Evolutionary conservation across 148 eudicot species (phyloP), one percentile per base, ranked within the genome.

Genomic region (Linanthus parryae): DNA sequence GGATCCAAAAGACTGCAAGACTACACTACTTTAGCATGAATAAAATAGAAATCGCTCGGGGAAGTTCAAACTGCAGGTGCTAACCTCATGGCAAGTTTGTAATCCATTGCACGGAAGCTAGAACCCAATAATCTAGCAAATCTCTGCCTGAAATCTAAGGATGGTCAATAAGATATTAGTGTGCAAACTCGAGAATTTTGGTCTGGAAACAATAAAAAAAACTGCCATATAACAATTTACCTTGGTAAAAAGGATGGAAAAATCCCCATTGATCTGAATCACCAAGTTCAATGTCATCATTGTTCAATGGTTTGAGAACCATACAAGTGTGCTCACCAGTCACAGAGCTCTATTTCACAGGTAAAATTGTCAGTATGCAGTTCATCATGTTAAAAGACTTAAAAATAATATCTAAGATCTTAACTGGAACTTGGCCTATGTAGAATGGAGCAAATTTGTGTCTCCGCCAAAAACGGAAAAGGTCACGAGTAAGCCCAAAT

Each of bases 261-360:
- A 58, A 58, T 15, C 40, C 40, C 27, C 23, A 38, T 34, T 35
- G n/a, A 21, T 42, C 61, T 29, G 22, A 42, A 29, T 23, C 61
- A 34, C 16, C 9, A 15, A 44, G 39, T 22, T 46, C 34, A 22
- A 48, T 58, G n/a, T 46, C 62, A 27, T 13, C 4, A 35, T 44
- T 36, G 15, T 57, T 48, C 11, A 58, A 46, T 15, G 54, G 53
- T 53, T 47, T 58, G 29, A 58, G 49, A 34, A 58, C 35, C 34
- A 58, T 58, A 53, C 62, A 58, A 39, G 44, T 58, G 27, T 58
- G 53, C 40, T 58, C 62, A 3, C 62, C 62, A 47, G 62, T 58
- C 49, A 49, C 19, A 25, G 17, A 45, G 26, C 47, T 47, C 62
- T n/a, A n/a, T n/a, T n/a, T n/a, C n/a, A n/a, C n/a, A n/a, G n/a